These are phyloP conservation scores for Ligustrum vulgare DNA, from an alignment of 257 asterid species.

Conservation along the genomic window DNA sequence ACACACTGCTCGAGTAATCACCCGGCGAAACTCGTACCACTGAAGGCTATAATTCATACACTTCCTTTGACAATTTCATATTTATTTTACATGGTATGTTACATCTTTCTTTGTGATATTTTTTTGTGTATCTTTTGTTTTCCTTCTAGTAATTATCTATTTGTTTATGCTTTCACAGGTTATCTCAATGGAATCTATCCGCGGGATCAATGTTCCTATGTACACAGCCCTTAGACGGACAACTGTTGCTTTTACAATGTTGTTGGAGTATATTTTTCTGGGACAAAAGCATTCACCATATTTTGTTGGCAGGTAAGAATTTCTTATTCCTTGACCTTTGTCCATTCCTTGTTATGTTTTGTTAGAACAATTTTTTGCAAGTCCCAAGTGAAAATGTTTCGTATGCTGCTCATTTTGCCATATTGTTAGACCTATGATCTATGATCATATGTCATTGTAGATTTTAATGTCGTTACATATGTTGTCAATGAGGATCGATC, in stretches of 20 bases:
- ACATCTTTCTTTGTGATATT: neutral
- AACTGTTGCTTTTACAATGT: slow-evolving; percentile 26
- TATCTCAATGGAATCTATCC: slow-evolving; percentile 31
- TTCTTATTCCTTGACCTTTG: neutral
- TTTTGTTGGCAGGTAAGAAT: slow-evolving; percentile 22
- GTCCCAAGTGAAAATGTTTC: no score
- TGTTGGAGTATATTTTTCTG: slow-evolving; percentile 18
- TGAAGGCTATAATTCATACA: slow-evolving; percentile 18
- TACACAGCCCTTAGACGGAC: slow-evolving; percentile 30
- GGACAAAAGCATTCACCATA: slow-evolving; percentile 16
- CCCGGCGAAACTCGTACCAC: slow-evolving; percentile 13
- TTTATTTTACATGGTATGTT: slow-evolving; percentile 32
- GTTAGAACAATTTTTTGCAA: no score
- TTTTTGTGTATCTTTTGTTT: neutral
- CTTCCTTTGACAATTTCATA: slow-evolving; percentile 28
- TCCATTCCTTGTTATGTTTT: no score
- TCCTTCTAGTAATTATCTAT: neutral
- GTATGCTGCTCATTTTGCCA: neutral
- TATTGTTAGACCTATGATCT: neutral
- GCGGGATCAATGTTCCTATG: slow-evolving; percentile 28
- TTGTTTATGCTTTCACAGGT: slow-evolving; percentile 1
- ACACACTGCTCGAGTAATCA: neutral
- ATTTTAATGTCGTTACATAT: no score
- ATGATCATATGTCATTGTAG: neutral
- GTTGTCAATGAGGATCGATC: no score